Percentiles rank a stretch among this genome's conserved stretches.
Conservation (phyloP, 768 basidiomycete species). For the Auricularia sp. region DNA sequence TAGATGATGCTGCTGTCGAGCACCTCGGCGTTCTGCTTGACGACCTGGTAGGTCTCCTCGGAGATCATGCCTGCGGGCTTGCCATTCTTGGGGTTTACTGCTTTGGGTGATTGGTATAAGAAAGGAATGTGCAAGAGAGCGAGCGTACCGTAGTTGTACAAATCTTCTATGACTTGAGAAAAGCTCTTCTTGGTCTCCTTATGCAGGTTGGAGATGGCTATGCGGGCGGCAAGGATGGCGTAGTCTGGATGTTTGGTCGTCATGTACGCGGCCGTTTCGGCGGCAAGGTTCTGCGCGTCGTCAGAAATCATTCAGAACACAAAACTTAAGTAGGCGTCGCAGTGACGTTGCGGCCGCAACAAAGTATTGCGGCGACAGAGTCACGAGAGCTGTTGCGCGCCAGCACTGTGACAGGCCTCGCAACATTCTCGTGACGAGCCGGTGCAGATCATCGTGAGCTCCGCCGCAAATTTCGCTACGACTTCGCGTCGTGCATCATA, state of each 20-base stretch:
- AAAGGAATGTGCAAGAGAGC: no score
- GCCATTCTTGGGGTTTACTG: constrained; percentile 94
- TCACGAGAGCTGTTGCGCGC: no score
- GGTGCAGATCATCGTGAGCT: no score
- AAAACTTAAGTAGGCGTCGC: no score
- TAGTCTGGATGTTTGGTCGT: constrained; percentile 98
- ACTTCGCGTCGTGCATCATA: no score
- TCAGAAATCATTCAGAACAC: no score
- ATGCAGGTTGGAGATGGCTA: constrained; percentile 96
- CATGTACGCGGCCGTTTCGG: constrained; percentile 94
- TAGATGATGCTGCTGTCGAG: constrained; percentile 96
- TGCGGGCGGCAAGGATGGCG: constrained; percentile 94
- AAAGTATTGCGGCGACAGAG: no score
- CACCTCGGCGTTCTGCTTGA: constrained; percentile 67
- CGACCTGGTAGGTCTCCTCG: constrained; percentile 69
- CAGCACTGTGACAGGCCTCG: no score
- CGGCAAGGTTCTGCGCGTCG: constrained; percentile 69
- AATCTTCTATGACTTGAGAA: constrained; percentile 81
- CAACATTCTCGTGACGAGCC: no score
- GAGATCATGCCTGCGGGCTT: constrained; percentile 85
- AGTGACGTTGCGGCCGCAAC: no score
- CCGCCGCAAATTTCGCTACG: no score
- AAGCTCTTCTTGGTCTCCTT: constrained; percentile 99
- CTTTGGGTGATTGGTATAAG: no score
- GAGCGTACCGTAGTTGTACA: constrained; percentile 68